phyloP scores from a whole-genome alignment of 495 filamentous ascomycete species.

The Peziza echinospora region DNA sequence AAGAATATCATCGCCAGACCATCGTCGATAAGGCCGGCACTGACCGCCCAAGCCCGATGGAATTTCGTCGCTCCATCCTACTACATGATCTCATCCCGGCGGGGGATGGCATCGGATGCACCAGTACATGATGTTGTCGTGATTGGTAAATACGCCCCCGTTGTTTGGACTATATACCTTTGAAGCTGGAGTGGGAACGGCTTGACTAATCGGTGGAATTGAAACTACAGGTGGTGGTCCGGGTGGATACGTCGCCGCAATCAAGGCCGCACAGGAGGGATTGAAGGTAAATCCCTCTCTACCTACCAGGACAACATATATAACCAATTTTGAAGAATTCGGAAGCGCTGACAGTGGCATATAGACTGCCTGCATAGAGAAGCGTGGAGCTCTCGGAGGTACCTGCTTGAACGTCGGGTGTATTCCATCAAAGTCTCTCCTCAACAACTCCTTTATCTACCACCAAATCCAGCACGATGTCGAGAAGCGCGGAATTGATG shows the following conservation, averaged over 20 bases:
- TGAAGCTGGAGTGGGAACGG: background rate
- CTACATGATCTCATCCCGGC: conserved; percentile 12
- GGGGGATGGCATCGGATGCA: conserved; percentile 17
- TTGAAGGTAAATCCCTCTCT: conserved; percentile 45
- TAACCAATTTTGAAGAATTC: too few relatives aligned
- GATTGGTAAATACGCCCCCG: too few relatives aligned
- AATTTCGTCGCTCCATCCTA: conserved; percentile 9
- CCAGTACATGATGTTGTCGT: conserved; percentile 19
- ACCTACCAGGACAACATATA: background rate
- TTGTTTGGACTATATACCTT: background rate
- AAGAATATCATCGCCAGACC: background rate
- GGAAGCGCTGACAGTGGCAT: background rate
- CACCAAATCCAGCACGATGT: conserved; percentile 94
- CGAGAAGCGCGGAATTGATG: conserved; percentile 84
- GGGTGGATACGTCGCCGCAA: conserved; percentile 94
- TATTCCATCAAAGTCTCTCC: conserved; percentile 95
- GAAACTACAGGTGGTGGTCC: conserved; percentile 70
- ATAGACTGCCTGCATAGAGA: conserved; percentile 93
- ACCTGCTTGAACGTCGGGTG: conserved; percentile 98
- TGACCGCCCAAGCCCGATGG: background rate
- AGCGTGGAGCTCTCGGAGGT: conserved; percentile 82
- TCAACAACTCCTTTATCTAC: conserved; percentile 98
- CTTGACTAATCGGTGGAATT: background rate
- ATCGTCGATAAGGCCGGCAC: background rate
- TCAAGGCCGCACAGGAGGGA: conserved; percentile 95